Evolutionary conservation across 164 flowering plant species (phyloP).

Genomic region (Litsea cubeba): DNA sequence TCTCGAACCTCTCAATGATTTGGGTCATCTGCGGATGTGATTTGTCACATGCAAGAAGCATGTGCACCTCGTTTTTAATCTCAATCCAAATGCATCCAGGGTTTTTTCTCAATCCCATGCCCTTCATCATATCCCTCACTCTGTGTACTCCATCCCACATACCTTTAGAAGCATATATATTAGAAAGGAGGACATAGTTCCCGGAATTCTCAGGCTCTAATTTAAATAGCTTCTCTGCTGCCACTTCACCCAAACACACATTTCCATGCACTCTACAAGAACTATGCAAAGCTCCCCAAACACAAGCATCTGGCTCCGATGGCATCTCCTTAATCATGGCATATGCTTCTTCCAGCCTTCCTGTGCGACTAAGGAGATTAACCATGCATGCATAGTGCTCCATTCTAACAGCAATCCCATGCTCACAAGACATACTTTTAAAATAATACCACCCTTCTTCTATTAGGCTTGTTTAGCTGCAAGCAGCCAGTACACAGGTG

Average conservation of each 20-base stretch:
- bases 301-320: constrained; percentile 66
- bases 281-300: constrained; percentile 83
- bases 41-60: constrained; percentile 60
- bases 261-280: constrained; percentile 62
- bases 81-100: constrained; percentile 88
- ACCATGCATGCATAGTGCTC: constrained; percentile 83
- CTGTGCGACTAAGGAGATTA: constrained; percentile 65
- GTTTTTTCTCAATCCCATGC: constrained; percentile 49
- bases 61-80: constrained; percentile 57
- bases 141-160: constrained; percentile 56
- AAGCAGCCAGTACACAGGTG: constrained; percentile 62
- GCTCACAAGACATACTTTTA: constrained; percentile 46
- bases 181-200: constrained; percentile 66
- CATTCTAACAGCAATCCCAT: constrained; percentile 47
- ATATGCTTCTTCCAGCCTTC: constrained; percentile 67
- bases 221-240: constrained; percentile 55
- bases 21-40: constrained; percentile 58
- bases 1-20: constrained; percentile 40
- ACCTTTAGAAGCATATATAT: constrained; percentile 67
- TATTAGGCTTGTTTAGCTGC: constrained; percentile 51
- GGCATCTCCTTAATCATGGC: constrained; percentile 56
- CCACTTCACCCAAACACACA: constrained; percentile 52
- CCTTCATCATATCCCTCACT: constrained; percentile 53
- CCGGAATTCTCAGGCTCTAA: constrained; percentile 71
- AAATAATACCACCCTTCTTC: constrained; percentile 59